Evolutionary conservation across 257 asterid species (phyloP).

Genomic region (Solanum chilense): DNA sequence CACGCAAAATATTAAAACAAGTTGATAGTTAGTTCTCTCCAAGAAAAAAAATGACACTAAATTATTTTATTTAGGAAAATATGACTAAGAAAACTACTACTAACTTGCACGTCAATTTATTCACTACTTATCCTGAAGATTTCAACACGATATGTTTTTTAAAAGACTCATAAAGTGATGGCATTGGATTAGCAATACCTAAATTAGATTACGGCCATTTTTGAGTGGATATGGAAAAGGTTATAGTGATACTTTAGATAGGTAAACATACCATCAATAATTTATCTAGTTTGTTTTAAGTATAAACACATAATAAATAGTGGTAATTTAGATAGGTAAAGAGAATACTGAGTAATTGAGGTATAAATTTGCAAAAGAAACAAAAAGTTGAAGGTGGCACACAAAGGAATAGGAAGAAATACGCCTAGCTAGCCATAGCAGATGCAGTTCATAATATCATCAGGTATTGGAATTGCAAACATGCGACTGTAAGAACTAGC

Average conservation of each 20-base stretch:
- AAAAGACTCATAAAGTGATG: background rate
- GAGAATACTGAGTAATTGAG: background rate
- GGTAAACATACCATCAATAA: background rate
- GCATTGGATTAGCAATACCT: background rate
- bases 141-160: background rate
- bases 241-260: background rate
- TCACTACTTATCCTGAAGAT: background rate
- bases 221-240: background rate
- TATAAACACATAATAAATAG: background rate
- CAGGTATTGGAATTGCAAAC: background rate
- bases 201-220: background rate
- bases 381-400: background rate
- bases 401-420: background rate
- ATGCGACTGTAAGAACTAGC: background rate
- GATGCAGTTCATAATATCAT: background rate
- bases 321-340: background rate
- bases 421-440: background rate
- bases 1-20: background rate
- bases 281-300: background rate
- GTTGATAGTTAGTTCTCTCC: background rate
- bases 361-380: background rate
- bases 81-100: background rate
- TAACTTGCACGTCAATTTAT: background rate
- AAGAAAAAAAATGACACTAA: background rate
- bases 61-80: background rate